Conservation (phyloP, 148 eudicot genomes). For the Gaultheria prostrata region DNA sequence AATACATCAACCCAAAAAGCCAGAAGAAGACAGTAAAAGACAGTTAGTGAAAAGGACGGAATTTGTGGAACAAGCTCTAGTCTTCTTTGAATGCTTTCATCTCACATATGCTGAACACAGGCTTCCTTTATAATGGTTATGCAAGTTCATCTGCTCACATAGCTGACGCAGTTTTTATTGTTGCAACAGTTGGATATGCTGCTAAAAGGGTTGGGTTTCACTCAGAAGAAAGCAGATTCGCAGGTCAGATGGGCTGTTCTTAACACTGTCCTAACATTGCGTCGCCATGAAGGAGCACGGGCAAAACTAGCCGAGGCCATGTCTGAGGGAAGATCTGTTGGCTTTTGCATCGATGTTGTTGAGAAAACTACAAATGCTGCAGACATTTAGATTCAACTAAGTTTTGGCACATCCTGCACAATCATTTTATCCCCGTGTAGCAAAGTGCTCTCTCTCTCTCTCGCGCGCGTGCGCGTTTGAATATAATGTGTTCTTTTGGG, state of each 20-base stretch:
- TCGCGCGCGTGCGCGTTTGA: too few species aligned
- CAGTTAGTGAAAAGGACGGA: too few species aligned
- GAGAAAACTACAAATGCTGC: constrained; percentile 58
- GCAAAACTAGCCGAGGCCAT: constrained; percentile 75
- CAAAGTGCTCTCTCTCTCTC: neutral
- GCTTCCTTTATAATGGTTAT: neutral
- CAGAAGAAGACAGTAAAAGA: neutral
- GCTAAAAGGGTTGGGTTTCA: constrained; percentile 78
- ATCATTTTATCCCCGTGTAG: neutral
- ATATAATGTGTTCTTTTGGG: neutral
- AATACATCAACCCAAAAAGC: too few species aligned
- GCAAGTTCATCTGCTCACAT: neutral
- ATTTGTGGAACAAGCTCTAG: neutral
- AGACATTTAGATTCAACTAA: constrained; percentile 22
- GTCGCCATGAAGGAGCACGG: constrained; percentile 80
- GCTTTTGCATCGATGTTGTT: constrained; percentile 68
- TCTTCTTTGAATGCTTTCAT: neutral
- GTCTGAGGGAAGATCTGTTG: constrained; percentile 76
- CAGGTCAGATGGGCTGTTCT: constrained; percentile 97
- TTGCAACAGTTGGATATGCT: constrained; percentile 63
- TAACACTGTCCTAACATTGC: constrained; percentile 71
- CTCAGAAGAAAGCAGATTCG: constrained; percentile 94
- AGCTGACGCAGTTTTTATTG: neutral
- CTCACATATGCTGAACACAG: neutral
- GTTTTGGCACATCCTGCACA: constrained; percentile 3